Evolutionary conservation across 345 rosid species (phyloP).

Genomic region (Arabidopsis thaliana): DNA sequence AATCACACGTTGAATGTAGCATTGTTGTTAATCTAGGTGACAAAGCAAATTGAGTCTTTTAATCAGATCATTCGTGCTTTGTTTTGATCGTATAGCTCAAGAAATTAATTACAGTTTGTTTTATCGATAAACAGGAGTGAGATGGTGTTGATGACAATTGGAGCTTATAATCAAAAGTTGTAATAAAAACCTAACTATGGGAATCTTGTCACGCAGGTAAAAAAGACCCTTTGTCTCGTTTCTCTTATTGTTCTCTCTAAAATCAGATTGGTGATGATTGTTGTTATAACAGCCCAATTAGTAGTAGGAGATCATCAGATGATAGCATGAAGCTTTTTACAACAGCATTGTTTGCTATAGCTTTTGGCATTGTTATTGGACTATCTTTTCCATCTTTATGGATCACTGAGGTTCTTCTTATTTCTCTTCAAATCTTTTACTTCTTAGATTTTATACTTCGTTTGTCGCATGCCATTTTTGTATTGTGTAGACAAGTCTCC

Average conservation of each 20-base stretch:
- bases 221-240: not conserved
- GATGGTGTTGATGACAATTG: constrained; percentile 30
- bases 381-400: constrained; percentile 70
- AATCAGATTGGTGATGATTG: constrained; percentile 28
- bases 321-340: constrained; percentile 71
- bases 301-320: constrained; percentile 63
- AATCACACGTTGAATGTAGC: constrained; percentile 23
- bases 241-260: constrained; percentile 7
- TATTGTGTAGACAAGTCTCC: constrained; percentile 59
- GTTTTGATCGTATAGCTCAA: constrained; percentile 5
- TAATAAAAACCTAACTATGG: constrained; percentile 25
- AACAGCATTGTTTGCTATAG: constrained; percentile 62
- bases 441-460: not conserved
- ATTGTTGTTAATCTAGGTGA: constrained; percentile 16
- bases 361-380: constrained; percentile 81
- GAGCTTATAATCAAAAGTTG: constrained; percentile 33
- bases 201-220: constrained; percentile 47
- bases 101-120: constrained; percentile 17
- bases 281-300: constrained; percentile 49
- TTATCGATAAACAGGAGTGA: constrained; percentile 1
- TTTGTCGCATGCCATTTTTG: constrained; percentile 22
- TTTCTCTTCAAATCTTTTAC: constrained; percentile 15
- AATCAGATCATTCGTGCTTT: constrained; percentile 23
- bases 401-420: constrained; percentile 60
- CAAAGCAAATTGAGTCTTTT: constrained; percentile 1